Evolutionary conservation across 2,329 filamentous ascomycete genomes (phyloP).

Genomic region (Cladosporium sp.): DNA sequence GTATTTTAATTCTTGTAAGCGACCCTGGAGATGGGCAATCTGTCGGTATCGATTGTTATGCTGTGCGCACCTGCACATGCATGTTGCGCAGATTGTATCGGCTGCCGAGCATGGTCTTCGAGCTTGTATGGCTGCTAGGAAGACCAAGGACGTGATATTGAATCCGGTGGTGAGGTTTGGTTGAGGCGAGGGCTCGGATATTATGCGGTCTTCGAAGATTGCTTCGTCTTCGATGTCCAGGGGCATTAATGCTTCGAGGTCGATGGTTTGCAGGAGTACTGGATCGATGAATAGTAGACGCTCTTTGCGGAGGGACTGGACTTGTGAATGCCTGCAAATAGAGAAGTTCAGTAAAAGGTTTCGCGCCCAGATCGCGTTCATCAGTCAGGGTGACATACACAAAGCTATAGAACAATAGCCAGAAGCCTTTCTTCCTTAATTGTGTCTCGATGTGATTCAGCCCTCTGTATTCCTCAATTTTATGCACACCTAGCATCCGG

Average conservation of each 20-base stretch:
- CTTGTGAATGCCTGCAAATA: not conserved
- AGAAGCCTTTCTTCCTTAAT: conserved; percentile 13
- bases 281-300: conserved; percentile 8
- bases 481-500: conserved; percentile 8
- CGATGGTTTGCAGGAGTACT: conserved; percentile 2
- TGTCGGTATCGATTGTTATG: not conserved
- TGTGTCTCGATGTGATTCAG: conserved; percentile 14
- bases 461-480: conserved; percentile 4
- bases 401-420: conserved; percentile 13
- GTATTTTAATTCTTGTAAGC: conserved; percentile 8
- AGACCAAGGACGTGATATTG: conserved; percentile 2
- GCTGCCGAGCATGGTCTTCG: not conserved
- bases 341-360: not conserved
- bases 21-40: conserved; percentile 1
- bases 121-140: conserved; percentile 1
- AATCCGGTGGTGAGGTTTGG: conserved; percentile 10
- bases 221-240: conserved; percentile 10
- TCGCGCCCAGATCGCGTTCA: not conserved
- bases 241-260: conserved; percentile 8
- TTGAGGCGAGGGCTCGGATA: not conserved
- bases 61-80: not conserved
- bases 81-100: not conserved
- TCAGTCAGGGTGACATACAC: not conserved
- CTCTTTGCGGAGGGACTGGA: conserved; percentile 10
- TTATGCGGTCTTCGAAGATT: conserved; percentile 7